A percentile compares a stretch with the other conserved stretches of the same genome.
Conservation (phyloP, 2,329 filamentous ascomycete species). For the Canariomyces notabilis region DNA sequence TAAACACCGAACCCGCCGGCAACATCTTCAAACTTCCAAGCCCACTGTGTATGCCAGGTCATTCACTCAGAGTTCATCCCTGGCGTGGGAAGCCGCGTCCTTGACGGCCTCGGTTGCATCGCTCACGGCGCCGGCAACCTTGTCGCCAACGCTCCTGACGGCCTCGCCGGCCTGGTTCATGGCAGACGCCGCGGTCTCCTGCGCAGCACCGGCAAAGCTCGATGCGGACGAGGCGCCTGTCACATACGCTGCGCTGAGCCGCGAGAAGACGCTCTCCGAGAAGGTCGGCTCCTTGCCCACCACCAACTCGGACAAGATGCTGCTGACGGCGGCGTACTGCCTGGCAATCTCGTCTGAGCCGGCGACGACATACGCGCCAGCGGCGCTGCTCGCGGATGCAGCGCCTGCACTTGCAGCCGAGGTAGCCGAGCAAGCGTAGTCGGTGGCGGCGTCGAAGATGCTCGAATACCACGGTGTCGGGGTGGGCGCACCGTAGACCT, state of each 20-base stretch:
- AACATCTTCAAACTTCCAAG: too few relatives aligned
- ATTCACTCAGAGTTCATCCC: conserved; percentile 42
- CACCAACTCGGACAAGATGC: conserved; percentile 70
- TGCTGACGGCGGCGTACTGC: conserved; percentile 66
- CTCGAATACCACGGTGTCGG: conserved; percentile 53
- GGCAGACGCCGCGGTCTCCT: conserved; percentile 23
- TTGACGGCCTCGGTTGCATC: conserved; percentile 41
- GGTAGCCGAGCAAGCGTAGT: conserved; percentile 56
- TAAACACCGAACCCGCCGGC: too few relatives aligned
- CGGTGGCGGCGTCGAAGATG: conserved; percentile 43
- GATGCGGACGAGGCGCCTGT: conserved; percentile 56
- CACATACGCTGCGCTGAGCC: conserved; percentile 66
- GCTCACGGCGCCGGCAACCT: conserved; percentile 35
- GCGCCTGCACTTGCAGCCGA: conserved; percentile 34
- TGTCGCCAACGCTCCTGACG: conserved; percentile 31
- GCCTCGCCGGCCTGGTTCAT: conserved; percentile 33
- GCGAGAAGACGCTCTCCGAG: conserved; percentile 71
- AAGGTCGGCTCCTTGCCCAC: conserved; percentile 74
- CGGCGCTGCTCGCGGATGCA: conserved; percentile 33
- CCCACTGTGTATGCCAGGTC: too few relatives aligned
- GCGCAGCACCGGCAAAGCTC: conserved; percentile 36
- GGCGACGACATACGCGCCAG: conserved; percentile 53
- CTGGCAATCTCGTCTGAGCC: conserved; percentile 55
- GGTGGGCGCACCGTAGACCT: conserved; percentile 63
- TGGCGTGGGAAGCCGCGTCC: conserved; percentile 32